Base-by-base conservation (phyloP, 768 basidiomycete genomes). In the Hypholoma sublateritium region DNA sequence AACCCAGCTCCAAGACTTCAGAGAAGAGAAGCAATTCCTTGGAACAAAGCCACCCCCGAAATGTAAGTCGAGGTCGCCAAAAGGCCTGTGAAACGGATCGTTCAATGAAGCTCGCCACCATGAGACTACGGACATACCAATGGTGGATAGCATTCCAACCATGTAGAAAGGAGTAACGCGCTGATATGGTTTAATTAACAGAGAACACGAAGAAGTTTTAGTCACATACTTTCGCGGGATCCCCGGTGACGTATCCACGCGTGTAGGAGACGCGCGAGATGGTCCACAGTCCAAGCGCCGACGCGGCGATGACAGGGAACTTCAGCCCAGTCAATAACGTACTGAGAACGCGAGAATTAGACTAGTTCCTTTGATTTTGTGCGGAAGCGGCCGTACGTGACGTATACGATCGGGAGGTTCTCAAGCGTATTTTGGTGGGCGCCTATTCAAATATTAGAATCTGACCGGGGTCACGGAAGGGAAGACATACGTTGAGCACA, bases 391-490 rank as follows among this genome's bases (percentile, higher is more conserved):
- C 25, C 79, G 65, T 56, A 84, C 80, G 74, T 72, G 7, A 74
- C 55, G 32, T 71, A 70, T 9, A 84, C 50, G 32, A 78, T 56
- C 7, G 85, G 85, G 4, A 78, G 63, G 57, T 67, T 71, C 61
- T 85, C 84, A 11, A 85, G 71, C 0, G 84, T 83, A 51, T 86
- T 86, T 75, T 86, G 86, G 67, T 89, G 88, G 21, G 86, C 85
- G 56, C 87, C 87, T 88, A 53, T n/a, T 19, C 5, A 57, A 35
- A n/a, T 41, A n/a, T 24, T 9, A 25, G 13, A 9, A 32, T 6
- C 9, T n/a, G 25, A 22, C 16, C 11, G 22, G 16, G 16, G 1
- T 28, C 7, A 25, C 25, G 24, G 24, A 13, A 25, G 2, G 46
- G 11, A 28, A 12, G 22, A 22, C 54, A 6, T 48, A 55, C 54